phyloP scores from a whole-genome alignment of 2,329 filamentous ascomycete genomes.

The Thelonectria blattea region DNA sequence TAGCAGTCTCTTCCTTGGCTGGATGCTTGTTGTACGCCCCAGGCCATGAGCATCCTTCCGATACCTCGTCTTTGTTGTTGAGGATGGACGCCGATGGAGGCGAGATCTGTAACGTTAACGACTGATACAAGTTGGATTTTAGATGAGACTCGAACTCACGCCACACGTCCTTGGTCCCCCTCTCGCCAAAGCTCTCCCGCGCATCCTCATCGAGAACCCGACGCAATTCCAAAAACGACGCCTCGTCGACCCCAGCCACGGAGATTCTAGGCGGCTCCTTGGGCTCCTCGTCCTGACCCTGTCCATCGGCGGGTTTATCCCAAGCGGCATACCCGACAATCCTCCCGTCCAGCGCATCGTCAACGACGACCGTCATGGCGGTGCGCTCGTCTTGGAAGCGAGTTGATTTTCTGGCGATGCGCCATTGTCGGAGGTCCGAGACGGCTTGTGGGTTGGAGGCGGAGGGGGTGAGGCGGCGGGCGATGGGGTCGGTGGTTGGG shows the following conservation, averaged over 20 bases:
- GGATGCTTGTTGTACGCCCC: conserved; percentile 1
- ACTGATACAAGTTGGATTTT: not conserved
- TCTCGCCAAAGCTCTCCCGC: not conserved
- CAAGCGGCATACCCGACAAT: conserved; percentile 3
- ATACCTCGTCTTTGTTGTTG: conserved; percentile 2
- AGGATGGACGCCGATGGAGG: conserved; percentile 4
- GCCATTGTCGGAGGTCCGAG: not conserved
- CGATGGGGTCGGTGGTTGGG: conserved; percentile 1
- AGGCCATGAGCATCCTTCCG: conserved; percentile 2
- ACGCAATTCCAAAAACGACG: not conserved
- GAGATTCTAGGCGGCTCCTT: not conserved
- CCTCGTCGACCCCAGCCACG: not conserved
- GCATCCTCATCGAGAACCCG: not conserved
- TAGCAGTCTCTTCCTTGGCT: conserved; percentile 3
- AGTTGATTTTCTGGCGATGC: not conserved
- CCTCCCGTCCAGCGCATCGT: not conserved
- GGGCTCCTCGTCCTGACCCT: not conserved
- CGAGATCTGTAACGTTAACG: conserved; percentile 1
- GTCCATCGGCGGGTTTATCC: not conserved
- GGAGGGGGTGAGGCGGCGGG: not conserved
- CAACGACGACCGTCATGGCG: conserved; percentile 4
- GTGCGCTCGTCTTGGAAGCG: not conserved
- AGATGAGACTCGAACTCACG: not conserved
- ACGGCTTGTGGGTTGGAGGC: not conserved
- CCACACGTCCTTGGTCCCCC: conserved; percentile 5